Evolutionary conservation across 495 filamentous ascomycete genomes (phyloP), one percentile per base, ranked within the genome.

Genomic region (Aspergillus haitiensis): DNA sequence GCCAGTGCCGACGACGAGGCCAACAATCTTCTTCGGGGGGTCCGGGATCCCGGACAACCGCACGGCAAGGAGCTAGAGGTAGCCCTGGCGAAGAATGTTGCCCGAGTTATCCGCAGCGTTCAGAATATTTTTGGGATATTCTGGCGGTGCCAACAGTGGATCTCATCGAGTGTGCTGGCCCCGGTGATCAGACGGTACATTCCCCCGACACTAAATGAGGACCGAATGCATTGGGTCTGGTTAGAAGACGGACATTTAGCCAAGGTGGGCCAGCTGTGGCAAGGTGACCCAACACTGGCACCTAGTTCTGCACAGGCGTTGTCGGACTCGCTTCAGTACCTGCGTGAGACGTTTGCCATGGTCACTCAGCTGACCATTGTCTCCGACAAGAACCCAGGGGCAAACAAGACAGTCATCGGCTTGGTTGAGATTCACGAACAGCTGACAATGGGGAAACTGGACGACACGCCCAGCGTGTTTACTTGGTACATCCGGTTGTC

Each of bases 71-170:
- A 27, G 33, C 5, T 9, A 27, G 4, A 36, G 13, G 32, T 42
- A 13, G 45, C 13, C 10, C 15, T 55, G 1, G 55, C 44, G 6
- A 57, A 5, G 0, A 36, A 34, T 37, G 56, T 48, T 6, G 56
- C 47, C 13, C 47, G 47, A 18, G 21, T 58, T 12, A 21, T 27
- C 3, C 56, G 32, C 3, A 50, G 45, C 7, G 32, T 52, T 3
- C 46, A 58, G 10, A 42, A 52, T n/a, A 52, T 51, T 46, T 58
- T 58, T 34, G n/a, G 21, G 0, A 58, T 58, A 1, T 58, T 58
- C 47, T 58, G 47, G 56, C 6, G 47, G n/a, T 58, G 36, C n/a
- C 56, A 52, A 21, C 56, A 40, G 18, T 58, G 56, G 56, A 51
- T 52, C 6, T 58, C 56, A 7, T 34, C 36, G 7, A 32, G 47